Percentiles rank a stretch among this genome's conserved stretches.
Conservation (phyloP, 202 grass and related monocot genomes). For the Musa balbisiana region DNA sequence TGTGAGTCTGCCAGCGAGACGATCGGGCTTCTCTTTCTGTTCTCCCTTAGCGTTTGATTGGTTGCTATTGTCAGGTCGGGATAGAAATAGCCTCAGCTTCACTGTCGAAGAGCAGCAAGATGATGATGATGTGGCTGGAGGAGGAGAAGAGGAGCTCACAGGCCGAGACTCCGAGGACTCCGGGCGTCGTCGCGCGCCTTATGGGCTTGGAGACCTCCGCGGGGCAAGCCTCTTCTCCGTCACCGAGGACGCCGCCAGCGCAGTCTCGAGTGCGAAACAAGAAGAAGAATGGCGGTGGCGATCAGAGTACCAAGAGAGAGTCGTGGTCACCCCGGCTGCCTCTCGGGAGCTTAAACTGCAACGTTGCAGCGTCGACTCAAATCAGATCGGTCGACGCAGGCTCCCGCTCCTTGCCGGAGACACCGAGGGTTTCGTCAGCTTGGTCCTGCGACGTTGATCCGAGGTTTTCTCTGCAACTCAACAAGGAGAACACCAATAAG, state of each 20-base stretch:
- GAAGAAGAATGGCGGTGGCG: too few relatives aligned
- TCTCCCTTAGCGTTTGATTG: not conserved
- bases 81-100: not conserved
- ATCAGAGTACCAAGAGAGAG: too few relatives aligned
- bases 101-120: not conserved
- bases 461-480: conserved; percentile 54
- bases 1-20: not conserved
- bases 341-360: too few relatives aligned
- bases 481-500: conserved; percentile 13
- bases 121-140: not conserved
- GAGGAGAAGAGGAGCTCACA: not conserved
- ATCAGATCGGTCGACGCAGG: not conserved
- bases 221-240: not conserved
- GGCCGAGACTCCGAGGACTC: not conserved
- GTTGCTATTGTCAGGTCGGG: not conserved
- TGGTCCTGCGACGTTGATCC: conserved; percentile 36
- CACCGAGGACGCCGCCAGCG: not conserved
- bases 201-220: conserved; percentile 1
- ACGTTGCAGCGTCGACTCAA: not conserved
- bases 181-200: not conserved
- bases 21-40: not conserved
- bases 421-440: conserved; percentile 38
- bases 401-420: conserved; percentile 49
- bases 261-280: too few relatives aligned
- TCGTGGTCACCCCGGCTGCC: not conserved